phyloP scores from a whole-genome alignment of 2,329 filamentous ascomycete species.

The Stagonosporopsis tanaceti region DNA sequence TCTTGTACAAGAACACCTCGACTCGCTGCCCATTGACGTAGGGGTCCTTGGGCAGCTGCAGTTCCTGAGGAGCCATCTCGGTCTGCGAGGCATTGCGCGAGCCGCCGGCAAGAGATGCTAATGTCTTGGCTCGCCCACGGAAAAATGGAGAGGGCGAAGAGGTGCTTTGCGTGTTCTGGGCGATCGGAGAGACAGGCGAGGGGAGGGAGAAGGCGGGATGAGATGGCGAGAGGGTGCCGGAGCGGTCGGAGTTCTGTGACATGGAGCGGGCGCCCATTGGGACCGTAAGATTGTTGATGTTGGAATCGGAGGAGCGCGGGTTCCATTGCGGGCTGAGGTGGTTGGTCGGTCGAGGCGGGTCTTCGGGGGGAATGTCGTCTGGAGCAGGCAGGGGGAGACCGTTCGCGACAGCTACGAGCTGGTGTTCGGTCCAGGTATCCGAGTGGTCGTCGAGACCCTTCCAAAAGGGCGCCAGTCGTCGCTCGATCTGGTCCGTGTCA shows the following conservation, averaged over 20 bases:
- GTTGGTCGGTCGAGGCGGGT: conserved; percentile 58
- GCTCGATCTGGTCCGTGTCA: conserved; percentile 75
- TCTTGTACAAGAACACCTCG: conserved; percentile 93
- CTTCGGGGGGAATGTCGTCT: conserved; percentile 80
- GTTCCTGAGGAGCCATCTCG: conserved; percentile 78
- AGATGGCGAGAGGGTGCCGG: conserved; percentile 65
- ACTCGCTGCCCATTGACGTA: conserved; percentile 94
- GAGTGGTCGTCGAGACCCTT: conserved; percentile 89
- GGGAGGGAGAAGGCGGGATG: conserved; percentile 69
- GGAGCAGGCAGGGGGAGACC: conserved; percentile 84
- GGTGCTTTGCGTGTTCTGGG: conserved; percentile 49
- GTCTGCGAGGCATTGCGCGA: conserved; percentile 76
- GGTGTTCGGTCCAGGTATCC: conserved; percentile 89
- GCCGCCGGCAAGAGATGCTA: conserved; percentile 81
- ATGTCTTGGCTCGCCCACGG: conserved; percentile 84
- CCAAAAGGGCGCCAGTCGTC: conserved; percentile 94
- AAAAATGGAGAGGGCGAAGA: conserved; percentile 65
- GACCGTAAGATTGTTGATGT: conserved; percentile 76
- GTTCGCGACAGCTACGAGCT: conserved; percentile 89
- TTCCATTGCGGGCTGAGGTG: conserved; percentile 47
- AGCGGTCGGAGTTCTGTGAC: conserved; percentile 79
- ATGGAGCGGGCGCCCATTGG: conserved; percentile 80
- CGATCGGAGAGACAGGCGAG: conserved; percentile 64
- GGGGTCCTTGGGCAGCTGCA: conserved; percentile 80
- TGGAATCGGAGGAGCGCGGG: conserved; percentile 64